Evolutionary conservation across 2,329 filamentous ascomycete species (phyloP), one percentile per base, ranked within the genome.

Genomic region (Colletotrichum brevisporum): DNA sequence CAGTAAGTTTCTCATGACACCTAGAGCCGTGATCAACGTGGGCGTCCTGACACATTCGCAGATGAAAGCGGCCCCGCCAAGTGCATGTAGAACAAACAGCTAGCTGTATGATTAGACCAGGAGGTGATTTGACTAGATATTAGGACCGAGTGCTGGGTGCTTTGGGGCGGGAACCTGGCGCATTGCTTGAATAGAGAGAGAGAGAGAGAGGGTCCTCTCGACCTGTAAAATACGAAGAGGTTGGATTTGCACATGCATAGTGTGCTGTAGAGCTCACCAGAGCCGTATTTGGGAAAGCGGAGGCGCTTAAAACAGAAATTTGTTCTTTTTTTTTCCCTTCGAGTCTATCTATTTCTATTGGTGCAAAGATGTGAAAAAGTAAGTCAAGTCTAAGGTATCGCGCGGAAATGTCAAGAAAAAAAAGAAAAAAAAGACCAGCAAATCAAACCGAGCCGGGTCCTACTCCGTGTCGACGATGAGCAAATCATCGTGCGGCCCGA

Each of bases 1-100:
- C 69, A 84, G 85, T 86, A 71, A 73, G 82, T 80, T n/a, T n/a
- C n/a, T n/a, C 21, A 13, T 9, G 8, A 2, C 16, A 5, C 24
- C 21, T 6, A 16, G 6, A 16, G 12, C 16, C 39, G 21, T 18
- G 10, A 8, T 3, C 5, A 6, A 9, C 39, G 21, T 18, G 10
- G n/a, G 10, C n/a, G 12, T 15, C 18, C 67, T 66, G 47, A 69
- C 36, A 2, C 45, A 2, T 45, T 9, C 31, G 4, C 27, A 69
- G 67, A 60, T 15, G 67, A 69, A 12, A 48, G 55, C 36, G 67
- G 67, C 4, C 63, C 67, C 27, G 67, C 63, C 41, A 53, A 67
- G 45, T 69, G 67, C 67, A 69, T 69, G 67, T 69, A 67, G 41
- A 54, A 13, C 43, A 55, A 54, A 13, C 43, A 55, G 13, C 4